A percentile compares a stretch with the other conserved stretches of the same genome.
phyloP scores from a whole-genome alignment of 148 eudicot genomes.

The Pouteria glomerata region DNA sequence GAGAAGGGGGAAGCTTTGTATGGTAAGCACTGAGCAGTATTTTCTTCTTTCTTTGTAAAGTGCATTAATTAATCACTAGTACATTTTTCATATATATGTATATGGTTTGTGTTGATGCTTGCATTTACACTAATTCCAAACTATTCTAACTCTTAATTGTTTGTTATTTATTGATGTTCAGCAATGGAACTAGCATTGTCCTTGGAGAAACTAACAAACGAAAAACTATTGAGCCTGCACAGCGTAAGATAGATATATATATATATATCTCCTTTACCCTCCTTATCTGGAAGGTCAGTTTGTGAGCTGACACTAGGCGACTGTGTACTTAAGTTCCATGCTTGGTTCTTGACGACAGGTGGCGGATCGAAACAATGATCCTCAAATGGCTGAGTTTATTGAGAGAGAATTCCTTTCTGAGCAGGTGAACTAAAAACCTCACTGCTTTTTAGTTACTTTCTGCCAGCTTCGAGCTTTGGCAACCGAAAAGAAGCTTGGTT shows the following conservation, averaged over 20 bases:
- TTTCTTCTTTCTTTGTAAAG: too few relatives aligned
- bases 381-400: slow-evolving; percentile 60
- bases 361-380: slow-evolving; percentile 59
- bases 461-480: too few relatives aligned
- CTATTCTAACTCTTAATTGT: too few relatives aligned
- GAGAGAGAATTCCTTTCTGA: slow-evolving; percentile 64
- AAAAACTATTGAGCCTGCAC: slow-evolving; percentile 61
- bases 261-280: not conserved
- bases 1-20: slow-evolving; percentile 82
- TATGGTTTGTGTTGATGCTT: too few relatives aligned
- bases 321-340: not conserved
- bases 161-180: slow-evolving; percentile 33
- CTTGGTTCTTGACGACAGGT: slow-evolving; percentile 32
- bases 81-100: too few relatives aligned
- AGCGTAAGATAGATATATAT: slow-evolving; percentile 19
- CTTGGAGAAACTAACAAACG: slow-evolving; percentile 75
- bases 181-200: slow-evolving; percentile 91
- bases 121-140: too few relatives aligned
- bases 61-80: too few relatives aligned
- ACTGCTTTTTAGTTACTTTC: too few relatives aligned
- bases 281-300: not conserved
- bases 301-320: not conserved
- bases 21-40: slow-evolving; percentile 47
- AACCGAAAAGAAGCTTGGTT: too few relatives aligned
- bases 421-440: slow-evolving; percentile 44